A percentile compares a stretch with the other conserved stretches of the same genome.
Evolutionary conservation across 2,329 filamentous ascomycete genomes (phyloP).

Genomic region (Penicillium decumbens): DNA sequence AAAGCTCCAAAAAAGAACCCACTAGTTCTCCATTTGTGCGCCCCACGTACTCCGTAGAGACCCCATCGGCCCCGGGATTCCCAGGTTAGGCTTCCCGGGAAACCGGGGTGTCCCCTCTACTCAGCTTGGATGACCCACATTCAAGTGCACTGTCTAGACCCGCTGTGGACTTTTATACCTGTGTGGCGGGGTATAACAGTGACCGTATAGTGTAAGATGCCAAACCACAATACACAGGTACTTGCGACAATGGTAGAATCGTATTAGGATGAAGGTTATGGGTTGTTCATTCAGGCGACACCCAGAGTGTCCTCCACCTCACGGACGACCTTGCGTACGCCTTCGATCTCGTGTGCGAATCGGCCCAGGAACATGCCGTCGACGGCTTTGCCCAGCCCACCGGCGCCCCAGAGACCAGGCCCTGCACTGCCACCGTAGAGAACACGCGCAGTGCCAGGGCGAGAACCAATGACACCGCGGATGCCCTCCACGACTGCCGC

Average conservation of each 20-base stretch:
- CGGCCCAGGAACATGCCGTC: conserved; percentile 78
- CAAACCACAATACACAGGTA: conserved; percentile 14
- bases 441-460: conserved; percentile 60
- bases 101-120: conserved; percentile 4
- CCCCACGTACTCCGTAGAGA: not conserved
- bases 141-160: conserved; percentile 7
- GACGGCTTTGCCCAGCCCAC: conserved; percentile 59
- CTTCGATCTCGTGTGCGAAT: conserved; percentile 72
- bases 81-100: conserved; percentile 25
- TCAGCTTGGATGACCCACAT: not conserved
- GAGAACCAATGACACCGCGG: conserved; percentile 50
- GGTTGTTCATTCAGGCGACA: conserved; percentile 1
- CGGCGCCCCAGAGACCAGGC: conserved; percentile 61
- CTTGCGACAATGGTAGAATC: not conserved
- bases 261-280: not conserved
- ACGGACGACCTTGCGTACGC: conserved; percentile 65
- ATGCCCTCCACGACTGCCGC: conserved; percentile 64
- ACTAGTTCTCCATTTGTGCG: not conserved
- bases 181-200: conserved; percentile 18
- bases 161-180: not conserved
- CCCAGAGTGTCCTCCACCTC: conserved; percentile 57
- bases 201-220: conserved; percentile 19
- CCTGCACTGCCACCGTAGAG: conserved; percentile 81
- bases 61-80: conserved; percentile 14
- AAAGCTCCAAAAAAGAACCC: not conserved